phyloP scores from a whole-genome alignment of 257 asterid genomes.

The Misopates orontium region DNA sequence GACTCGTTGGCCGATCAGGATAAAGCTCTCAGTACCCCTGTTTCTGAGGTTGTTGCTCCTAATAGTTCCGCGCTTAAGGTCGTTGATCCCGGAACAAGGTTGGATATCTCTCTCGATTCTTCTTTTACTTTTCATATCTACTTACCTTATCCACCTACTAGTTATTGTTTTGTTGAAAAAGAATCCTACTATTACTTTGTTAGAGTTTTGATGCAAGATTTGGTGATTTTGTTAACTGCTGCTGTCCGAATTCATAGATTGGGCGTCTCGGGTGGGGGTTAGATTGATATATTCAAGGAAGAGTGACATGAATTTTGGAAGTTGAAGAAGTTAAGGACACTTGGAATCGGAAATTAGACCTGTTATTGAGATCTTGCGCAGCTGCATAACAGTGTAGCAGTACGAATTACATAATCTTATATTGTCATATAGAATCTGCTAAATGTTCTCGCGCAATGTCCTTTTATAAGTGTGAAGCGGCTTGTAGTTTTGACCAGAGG shows the following conservation, averaged over 20 bases:
- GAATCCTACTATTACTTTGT: neutral
- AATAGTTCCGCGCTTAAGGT: slow-evolving; percentile 67
- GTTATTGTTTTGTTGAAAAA: neutral
- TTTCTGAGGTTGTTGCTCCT: slow-evolving; percentile 72
- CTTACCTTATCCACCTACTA: neutral
- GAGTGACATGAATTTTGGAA: neutral
- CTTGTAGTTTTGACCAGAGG: neutral
- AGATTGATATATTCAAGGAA: neutral
- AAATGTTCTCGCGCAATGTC: neutral
- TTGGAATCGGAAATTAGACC: slow-evolving; percentile 3
- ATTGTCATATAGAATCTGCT: neutral
- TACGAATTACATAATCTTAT: neutral
- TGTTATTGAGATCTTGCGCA: neutral
- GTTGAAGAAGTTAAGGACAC: neutral
- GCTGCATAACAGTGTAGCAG: neutral
- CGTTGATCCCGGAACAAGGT: slow-evolving; percentile 98
- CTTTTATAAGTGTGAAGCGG: neutral
- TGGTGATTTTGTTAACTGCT: neutral
- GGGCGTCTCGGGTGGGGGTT: neutral
- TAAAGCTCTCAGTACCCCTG: slow-evolving; percentile 79
- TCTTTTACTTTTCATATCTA: neutral
- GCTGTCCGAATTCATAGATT: neutral
- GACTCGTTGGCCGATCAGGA: slow-evolving; percentile 70
- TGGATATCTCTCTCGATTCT: neutral
- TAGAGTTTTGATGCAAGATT: slow-evolving; percentile 1